A percentile compares a stretch with the other conserved stretches of the same genome.
Conservation (phyloP, 2,329 filamentous ascomycete genomes). For the Pleochaeta shiraiana region DNA sequence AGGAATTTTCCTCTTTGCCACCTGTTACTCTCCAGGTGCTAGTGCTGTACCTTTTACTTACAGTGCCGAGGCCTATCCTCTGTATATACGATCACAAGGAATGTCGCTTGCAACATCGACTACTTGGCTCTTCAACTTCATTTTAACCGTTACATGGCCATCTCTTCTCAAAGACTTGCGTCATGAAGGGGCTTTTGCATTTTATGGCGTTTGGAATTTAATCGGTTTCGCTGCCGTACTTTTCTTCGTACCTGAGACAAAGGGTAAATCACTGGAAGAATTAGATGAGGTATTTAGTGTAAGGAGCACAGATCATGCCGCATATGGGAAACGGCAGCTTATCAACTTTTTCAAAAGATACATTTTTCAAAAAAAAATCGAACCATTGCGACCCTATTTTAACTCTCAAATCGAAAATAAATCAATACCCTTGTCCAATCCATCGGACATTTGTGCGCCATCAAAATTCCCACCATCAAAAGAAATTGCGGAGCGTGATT, state of each 20-base stretch:
- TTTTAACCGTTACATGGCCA: conserved; percentile 33
- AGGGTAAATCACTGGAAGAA: conserved; percentile 21
- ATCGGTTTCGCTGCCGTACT: conserved; percentile 33
- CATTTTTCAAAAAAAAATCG: background rate
- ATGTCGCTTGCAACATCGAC: conserved; percentile 29
- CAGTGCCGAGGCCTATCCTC: conserved; percentile 38
- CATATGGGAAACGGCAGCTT: conserved; percentile 21
- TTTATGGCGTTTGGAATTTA: conserved; percentile 33
- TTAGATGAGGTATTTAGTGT: conserved; percentile 27
- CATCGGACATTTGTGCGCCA: no score
- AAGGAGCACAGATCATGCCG: conserved; percentile 14
- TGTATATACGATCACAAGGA: conserved; percentile 38
- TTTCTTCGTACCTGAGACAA: conserved; percentile 34
- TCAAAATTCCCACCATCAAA: no score
- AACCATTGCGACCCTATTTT: background rate
- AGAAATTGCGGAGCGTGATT: no score
- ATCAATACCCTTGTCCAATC: background rate
- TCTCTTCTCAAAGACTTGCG: conserved; percentile 10
- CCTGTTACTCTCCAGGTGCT: conserved; percentile 42
- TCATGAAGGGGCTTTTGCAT: conserved; percentile 25
- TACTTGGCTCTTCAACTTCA: conserved; percentile 33
- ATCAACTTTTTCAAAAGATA: background rate
- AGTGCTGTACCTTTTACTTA: conserved; percentile 39
- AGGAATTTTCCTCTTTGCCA: conserved; percentile 41
- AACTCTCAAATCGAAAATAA: background rate